phyloP scores from a whole-genome alignment of 2,329 filamentous ascomycete species.

The Aspergillus awamori region DNA sequence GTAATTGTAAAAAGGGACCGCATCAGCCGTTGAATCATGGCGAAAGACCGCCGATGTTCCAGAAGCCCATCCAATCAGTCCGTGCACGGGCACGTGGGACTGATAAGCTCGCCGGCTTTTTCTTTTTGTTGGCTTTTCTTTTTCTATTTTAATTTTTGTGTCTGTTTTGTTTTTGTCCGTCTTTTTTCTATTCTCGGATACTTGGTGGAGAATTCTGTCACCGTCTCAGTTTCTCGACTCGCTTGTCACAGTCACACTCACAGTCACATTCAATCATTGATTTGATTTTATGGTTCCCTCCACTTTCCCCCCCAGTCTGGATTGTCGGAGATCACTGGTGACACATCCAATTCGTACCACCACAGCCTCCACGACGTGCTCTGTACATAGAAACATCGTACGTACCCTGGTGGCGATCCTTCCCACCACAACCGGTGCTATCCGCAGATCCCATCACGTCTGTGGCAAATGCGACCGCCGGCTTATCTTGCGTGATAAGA shows the following conservation, averaged over 20 bases:
- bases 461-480: not conserved
- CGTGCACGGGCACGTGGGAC: slow-evolving; percentile 10
- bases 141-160: not conserved
- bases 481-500: slow-evolving; percentile 3
- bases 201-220: not conserved
- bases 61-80: not conserved
- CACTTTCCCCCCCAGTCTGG: too few relatives aligned
- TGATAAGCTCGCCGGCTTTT: slow-evolving; percentile 4
- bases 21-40: not conserved
- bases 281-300: too few relatives aligned
- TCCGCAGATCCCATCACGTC: slow-evolving; percentile 2
- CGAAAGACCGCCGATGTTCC: not conserved
- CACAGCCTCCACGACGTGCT: not conserved
- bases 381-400: not conserved
- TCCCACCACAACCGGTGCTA: not conserved
- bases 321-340: not conserved
- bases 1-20: not conserved
- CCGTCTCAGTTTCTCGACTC: too few relatives aligned
- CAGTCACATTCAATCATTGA: not conserved
- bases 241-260: not conserved
- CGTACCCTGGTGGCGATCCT: not conserved
- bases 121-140: not conserved
- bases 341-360: not conserved
- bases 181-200: not conserved
- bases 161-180: not conserved